Conservation (phyloP, 257 asterid species). For the Phtheirospermum japonicum region DNA sequence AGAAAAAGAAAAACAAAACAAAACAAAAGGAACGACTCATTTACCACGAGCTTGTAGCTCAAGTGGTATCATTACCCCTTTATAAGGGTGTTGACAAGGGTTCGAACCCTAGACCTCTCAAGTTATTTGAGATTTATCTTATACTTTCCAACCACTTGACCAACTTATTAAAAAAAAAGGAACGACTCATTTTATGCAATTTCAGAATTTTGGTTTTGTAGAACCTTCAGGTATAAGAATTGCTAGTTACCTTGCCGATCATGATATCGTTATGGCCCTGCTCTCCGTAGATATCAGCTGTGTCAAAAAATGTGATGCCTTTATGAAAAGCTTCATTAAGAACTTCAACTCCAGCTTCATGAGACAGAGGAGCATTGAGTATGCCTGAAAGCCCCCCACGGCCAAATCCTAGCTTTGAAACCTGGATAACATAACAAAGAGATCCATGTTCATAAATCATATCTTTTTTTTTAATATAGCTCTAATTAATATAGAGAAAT, state of each 20-base stretch:
- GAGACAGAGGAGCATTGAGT: slow-evolving; percentile 46
- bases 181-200: neutral
- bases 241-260: slow-evolving; percentile 48
- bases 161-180: too few species aligned
- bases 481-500: too few species aligned
- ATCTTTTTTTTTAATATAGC: too few species aligned
- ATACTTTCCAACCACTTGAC: too few species aligned
- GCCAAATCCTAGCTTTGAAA: slow-evolving; percentile 51
- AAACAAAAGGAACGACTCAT: neutral
- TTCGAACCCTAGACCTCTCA: too few species aligned
- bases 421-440: slow-evolving; percentile 26
- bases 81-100: too few species aligned
- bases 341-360: slow-evolving; percentile 42
- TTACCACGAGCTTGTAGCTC: too few species aligned
- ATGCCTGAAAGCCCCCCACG: slow-evolving; percentile 52
- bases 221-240: too few species aligned
- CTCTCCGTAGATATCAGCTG: slow-evolving; percentile 42
- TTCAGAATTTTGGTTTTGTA: neutral
- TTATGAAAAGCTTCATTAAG: slow-evolving; percentile 41
- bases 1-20: neutral
- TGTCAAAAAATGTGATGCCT: slow-evolving; percentile 57
- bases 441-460: too few species aligned
- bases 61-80: too few species aligned
- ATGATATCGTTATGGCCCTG: slow-evolving; percentile 41
- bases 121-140: too few species aligned